These are phyloP conservation scores for Scheffersomyces quercinus DNA, from an alignment of 1,139 yeast genomes.

Conservation along the genomic window DNA sequence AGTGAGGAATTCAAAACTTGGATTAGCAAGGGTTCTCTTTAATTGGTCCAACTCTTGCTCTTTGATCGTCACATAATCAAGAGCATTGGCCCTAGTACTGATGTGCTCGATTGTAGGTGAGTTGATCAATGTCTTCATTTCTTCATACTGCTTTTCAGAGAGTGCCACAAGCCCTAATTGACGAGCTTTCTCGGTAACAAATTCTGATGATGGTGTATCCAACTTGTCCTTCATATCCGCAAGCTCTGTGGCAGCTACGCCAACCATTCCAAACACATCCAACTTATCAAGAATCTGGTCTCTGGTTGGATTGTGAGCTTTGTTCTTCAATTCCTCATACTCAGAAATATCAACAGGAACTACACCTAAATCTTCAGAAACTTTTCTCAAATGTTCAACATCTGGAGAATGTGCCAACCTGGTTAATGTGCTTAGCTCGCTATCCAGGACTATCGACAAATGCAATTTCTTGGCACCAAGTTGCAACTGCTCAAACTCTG, in stretches of 20 bases:
- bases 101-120: constrained; percentile 18
- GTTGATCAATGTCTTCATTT: constrained; percentile 14
- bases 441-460: too few species aligned
- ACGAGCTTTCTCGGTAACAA: constrained; percentile 13
- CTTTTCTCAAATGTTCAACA: constrained; percentile 12
- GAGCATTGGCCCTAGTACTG: constrained; percentile 2
- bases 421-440: constrained; percentile 5
- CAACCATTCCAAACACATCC: constrained; percentile 19
- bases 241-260: constrained; percentile 13
- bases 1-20: constrained; percentile 7
- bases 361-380: constrained; percentile 18
- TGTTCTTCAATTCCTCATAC: constrained; percentile 20
- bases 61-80: constrained; percentile 6
- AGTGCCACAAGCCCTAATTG: constrained; percentile 12
- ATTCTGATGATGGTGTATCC: constrained; percentile 13
- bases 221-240: constrained; percentile 9
- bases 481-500: too few species aligned
- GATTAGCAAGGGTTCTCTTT: constrained; percentile 10
- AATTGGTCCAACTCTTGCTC: constrained; percentile 5
- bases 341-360: constrained; percentile 12
- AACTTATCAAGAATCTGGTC: constrained; percentile 38
- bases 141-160: constrained; percentile 15
- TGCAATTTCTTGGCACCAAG: too few species aligned
- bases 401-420: constrained; percentile 7
- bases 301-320: constrained; percentile 32